A percentile compares a stretch with the other conserved stretches of the same genome.
These are phyloP conservation scores for Hura crepitans DNA, from an alignment of 441 rosid species.

Conservation along the genomic window DNA sequence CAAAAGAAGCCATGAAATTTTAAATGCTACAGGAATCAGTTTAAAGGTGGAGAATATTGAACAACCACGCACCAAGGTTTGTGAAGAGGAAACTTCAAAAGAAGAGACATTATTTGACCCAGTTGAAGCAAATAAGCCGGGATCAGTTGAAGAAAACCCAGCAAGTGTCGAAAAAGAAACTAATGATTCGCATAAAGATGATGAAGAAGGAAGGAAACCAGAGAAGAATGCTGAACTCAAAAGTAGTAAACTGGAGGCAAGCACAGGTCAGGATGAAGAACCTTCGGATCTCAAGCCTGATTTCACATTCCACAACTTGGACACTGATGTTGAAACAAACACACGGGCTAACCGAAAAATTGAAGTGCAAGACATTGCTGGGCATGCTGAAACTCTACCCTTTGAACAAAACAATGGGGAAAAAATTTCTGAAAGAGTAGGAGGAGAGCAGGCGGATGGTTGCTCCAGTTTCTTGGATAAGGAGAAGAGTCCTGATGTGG, in stretches of 20 bases:
- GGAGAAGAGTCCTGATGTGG: constrained; percentile 22
- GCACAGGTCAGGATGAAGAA: constrained; percentile 28
- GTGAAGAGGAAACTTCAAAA: constrained; percentile 17
- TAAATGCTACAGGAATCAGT: constrained; percentile 18
- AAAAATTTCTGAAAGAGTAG: constrained; percentile 15
- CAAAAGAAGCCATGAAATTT: constrained; percentile 11
- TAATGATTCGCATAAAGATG: constrained; percentile 10
- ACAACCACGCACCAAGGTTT: constrained; percentile 12
- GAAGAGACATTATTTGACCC: constrained; percentile 14
- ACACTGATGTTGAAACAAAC: constrained; percentile 23
- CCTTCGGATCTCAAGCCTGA: constrained; percentile 23
- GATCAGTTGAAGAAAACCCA: constrained; percentile 25
- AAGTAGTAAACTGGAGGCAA: constrained; percentile 26
- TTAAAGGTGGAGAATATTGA: constrained; percentile 14
- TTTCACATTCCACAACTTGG: constrained; percentile 17
- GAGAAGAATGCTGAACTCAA: constrained; percentile 26
- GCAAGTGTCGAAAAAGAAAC: constrained; percentile 24
- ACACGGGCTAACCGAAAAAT: constrained; percentile 10
- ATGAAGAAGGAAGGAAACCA: constrained; percentile 1
- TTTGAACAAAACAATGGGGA: constrained; percentile 16
- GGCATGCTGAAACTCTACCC: neutral
- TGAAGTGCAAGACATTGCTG: constrained; percentile 11
- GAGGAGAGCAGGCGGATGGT: constrained; percentile 20
- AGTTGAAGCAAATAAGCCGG: constrained; percentile 14
- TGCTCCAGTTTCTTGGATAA: constrained; percentile 16